Conservation (phyloP, 768 basidiomycete species). For the Mycena indigotica region DNA sequence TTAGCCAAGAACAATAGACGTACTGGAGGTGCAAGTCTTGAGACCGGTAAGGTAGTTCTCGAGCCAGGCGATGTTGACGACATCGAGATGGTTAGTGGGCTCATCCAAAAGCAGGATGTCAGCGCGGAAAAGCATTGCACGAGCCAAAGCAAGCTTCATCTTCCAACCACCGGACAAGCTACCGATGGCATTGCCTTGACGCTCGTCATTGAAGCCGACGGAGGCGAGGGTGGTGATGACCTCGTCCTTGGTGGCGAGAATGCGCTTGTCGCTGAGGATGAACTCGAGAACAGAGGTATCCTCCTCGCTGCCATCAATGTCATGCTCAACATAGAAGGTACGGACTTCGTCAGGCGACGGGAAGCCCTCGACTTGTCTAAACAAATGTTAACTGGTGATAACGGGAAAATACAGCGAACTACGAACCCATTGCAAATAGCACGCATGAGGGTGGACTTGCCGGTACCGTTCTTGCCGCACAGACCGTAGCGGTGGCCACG, state of each 20-base stretch:
- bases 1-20: conserved; percentile 29
- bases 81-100: conserved; percentile 96
- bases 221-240: conserved; percentile 79
- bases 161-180: conserved; percentile 98
- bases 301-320: conserved; percentile 94
- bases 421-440: conserved; percentile 82
- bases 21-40: conserved; percentile 90
- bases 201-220: conserved; percentile 89
- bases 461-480: conserved; percentile 98
- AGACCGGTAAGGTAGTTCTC: conserved; percentile 89
- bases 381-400: conserved; percentile 32
- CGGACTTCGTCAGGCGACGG: conserved; percentile 96
- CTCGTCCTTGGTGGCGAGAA: conserved; percentile 70
- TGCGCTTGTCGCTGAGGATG: conserved; percentile 83
- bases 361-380: conserved; percentile 93
- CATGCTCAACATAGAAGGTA: conserved; percentile 99
- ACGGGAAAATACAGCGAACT: neutral
- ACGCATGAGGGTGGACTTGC: conserved; percentile 93
- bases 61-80: conserved; percentile 96
- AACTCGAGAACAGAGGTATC: conserved; percentile 89
- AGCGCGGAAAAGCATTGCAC: conserved; percentile 97
- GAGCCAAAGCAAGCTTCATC: conserved; percentile 98
- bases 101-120: conserved; percentile 96
- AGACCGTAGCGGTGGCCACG: conserved; percentile 99
- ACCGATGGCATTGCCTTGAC: conserved; percentile 85